Conservation (phyloP, 2,329 filamentous ascomycete genomes). For the Fusarium globosum region DNA sequence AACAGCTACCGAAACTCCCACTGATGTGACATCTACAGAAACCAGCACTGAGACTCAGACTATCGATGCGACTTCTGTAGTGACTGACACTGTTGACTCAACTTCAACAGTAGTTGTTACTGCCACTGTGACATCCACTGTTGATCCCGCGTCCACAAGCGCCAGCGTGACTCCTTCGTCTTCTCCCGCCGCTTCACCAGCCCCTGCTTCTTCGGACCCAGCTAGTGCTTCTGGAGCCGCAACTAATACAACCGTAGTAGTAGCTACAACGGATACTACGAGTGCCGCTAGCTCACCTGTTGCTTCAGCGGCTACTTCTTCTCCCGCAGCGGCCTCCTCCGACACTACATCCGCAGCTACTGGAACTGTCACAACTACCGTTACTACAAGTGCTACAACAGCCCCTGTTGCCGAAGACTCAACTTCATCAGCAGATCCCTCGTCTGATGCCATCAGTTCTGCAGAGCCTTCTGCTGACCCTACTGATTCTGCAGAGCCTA, state of each 20-base stretch:
- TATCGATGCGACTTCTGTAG: neutral
- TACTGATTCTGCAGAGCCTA: neutral
- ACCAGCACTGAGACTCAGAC: neutral
- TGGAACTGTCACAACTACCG: neutral
- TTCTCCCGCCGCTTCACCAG: neutral
- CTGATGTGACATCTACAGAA: neutral
- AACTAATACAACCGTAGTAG: neutral
- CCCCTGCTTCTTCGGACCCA: neutral
- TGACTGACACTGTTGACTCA: neutral
- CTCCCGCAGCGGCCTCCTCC: neutral
- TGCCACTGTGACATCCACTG: slow-evolving; percentile 1
- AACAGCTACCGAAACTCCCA: neutral
- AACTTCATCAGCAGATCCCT: neutral
- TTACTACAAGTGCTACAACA: neutral
- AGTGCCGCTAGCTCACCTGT: neutral
- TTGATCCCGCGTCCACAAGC: neutral
- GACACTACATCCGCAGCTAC: neutral
- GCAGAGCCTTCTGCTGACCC: neutral
- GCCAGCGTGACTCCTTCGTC: neutral
- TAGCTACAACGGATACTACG: neutral
- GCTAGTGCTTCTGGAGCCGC: neutral
- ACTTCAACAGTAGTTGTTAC: neutral
- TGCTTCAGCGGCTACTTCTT: neutral
- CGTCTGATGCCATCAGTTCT: neutral
- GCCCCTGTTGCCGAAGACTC: neutral